These are phyloP conservation scores for Amanita molliuscula DNA, from an alignment of 768 basidiomycete species.

Conservation along the genomic window DNA sequence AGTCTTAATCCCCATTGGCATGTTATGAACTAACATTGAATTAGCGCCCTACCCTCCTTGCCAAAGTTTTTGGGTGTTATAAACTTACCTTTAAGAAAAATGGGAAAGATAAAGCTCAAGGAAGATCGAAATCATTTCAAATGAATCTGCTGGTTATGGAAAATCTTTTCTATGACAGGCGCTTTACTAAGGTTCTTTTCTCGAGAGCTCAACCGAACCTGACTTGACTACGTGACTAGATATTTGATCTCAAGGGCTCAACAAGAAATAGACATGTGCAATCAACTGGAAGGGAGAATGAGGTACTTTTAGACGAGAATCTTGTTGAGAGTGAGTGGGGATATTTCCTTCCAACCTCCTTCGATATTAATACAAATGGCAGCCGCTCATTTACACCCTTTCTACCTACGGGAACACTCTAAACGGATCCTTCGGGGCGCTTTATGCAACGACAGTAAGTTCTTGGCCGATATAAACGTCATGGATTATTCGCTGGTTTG, in stretches of 20 bases:
- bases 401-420: constrained; percentile 94
- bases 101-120: constrained; percentile 53
- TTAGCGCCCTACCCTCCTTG: constrained; percentile 87
- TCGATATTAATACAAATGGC: neutral
- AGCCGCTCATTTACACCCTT: constrained; percentile 82
- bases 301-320: constrained; percentile 95
- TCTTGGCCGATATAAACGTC: constrained; percentile 87
- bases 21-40: constrained; percentile 8
- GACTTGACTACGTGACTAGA: constrained; percentile 30
- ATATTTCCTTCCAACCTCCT: neutral
- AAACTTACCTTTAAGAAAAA: constrained; percentile 86
- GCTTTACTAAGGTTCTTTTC: constrained; percentile 65
- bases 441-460: constrained; percentile 91
- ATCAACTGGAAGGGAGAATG: constrained; percentile 82
- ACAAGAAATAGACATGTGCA: constrained; percentile 89
- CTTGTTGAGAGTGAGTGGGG: constrained; percentile 67
- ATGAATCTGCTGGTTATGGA: constrained; percentile 99
- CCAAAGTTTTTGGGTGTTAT: constrained; percentile 96
- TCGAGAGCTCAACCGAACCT: neutral
- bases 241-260: constrained; percentile 96
- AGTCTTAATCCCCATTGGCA: constrained; percentile 16
- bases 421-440: constrained; percentile 89
- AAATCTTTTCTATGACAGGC: constrained; percentile 88
- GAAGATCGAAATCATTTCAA: constrained; percentile 69
- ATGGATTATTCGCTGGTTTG: constrained; percentile 98